These are phyloP conservation scores for Draba incana DNA, from an alignment of 345 rosid species.

Conservation along the genomic window DNA sequence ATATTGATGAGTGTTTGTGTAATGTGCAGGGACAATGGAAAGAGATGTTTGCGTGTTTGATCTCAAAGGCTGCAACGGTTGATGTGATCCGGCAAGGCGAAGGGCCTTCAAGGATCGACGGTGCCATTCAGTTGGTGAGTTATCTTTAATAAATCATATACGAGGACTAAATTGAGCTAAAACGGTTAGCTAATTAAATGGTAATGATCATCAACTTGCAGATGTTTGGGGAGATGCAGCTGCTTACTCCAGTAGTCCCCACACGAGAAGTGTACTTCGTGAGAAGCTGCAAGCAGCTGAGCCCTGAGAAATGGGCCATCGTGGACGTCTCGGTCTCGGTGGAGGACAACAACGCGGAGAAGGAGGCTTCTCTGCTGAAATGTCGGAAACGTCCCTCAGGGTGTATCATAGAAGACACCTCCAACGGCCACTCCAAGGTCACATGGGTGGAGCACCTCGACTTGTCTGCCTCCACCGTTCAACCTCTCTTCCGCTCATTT, in stretches of 20 bases:
- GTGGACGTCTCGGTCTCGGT: slow-evolving; percentile 90
- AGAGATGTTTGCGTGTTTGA: slow-evolving; percentile 92
- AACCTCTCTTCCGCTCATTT: slow-evolving; percentile 70
- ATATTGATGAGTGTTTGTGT: not conserved
- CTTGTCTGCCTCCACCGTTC: slow-evolving; percentile 64
- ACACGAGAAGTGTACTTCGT: slow-evolving; percentile 92
- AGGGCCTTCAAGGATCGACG: slow-evolving; percentile 66
- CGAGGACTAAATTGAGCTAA: not conserved
- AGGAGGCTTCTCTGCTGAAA: slow-evolving; percentile 77
- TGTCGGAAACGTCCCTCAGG: slow-evolving; percentile 97
- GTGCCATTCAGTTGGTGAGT: slow-evolving; percentile 79
- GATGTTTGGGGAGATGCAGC: slow-evolving; percentile 98
- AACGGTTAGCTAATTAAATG: slow-evolving; percentile 46
- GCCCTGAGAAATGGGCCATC: slow-evolving; percentile 87
- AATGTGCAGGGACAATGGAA: slow-evolving; percentile 80
- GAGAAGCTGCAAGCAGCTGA: slow-evolving; percentile 75
- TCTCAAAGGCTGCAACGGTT: slow-evolving; percentile 85
- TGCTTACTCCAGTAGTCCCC: slow-evolving; percentile 93
- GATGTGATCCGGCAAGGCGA: slow-evolving; percentile 83
- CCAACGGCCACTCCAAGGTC: slow-evolving; percentile 96
- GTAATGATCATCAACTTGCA: slow-evolving; percentile 64
- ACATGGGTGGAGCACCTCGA: slow-evolving; percentile 95
- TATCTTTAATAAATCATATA: not conserved
- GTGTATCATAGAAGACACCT: slow-evolving; percentile 86
- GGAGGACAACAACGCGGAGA: slow-evolving; percentile 62